Evolutionary conservation across 768 basidiomycete genomes (phyloP), one percentile per base, ranked within the genome.

Genomic region (Candolleomyces efflorescens): DNA sequence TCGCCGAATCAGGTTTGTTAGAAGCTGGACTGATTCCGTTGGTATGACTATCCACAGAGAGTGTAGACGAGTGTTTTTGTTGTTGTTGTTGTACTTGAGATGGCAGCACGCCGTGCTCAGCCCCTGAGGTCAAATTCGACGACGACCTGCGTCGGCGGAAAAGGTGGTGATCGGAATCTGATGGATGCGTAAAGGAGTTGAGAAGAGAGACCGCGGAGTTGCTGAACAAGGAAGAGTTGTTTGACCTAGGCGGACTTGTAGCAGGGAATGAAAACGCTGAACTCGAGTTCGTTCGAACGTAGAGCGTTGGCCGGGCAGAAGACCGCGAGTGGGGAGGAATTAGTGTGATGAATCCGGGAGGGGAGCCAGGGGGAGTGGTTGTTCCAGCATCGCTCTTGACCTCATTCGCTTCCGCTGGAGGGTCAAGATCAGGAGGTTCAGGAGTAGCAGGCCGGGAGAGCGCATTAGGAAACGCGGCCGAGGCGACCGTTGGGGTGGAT

Each of bases 181-280:
- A 55, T 27, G 56, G 43, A 22, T 56, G 54, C 3, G 55, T 64
- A 27, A 70, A 59, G 7, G 65, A 62, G 38, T 64, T 61, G 5
- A 70, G 62, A 10, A 74, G 54, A 3, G 71, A 70, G 3, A 67
- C 64, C 24, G 65, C 61, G 3, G 70, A 71, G 20, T 38, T 49
- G n/a, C 61, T 60, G 45, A 66, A 67, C 45, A 52, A 51, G 4
- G 62, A 52, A 18, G 48, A 49, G 5, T 22, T 27, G 26, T 59
- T 58, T 18, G 52, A 20, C 41, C 53, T 61, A 18, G 63, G 48
- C 13, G 62, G 53, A 20, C 44, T 53, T 20, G 58, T 59, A 27
- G 26, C 4, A 4, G 52, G 20, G 26, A 53, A 54, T 23, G 44
- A 12, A 23, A 54, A 48, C 7, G 58, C 24, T 22, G 23, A 27